Evolutionary conservation across 2,329 filamentous ascomycete species (phyloP).

Genomic region (Sporothrix globosa): DNA sequence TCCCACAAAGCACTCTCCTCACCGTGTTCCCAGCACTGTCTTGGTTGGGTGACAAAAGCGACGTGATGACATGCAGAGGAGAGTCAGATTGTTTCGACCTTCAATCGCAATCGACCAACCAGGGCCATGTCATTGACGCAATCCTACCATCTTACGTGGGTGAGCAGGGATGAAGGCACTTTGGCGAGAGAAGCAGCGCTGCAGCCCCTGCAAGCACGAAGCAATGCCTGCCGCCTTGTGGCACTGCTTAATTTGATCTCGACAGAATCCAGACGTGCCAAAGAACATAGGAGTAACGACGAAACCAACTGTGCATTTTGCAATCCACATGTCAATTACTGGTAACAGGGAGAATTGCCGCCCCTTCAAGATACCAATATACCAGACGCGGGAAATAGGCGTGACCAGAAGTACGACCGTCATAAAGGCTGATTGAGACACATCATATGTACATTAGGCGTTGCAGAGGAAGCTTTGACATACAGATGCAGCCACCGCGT

Average conservation of each 20-base stretch:
- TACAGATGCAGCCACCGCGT: neutral
- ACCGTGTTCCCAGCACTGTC: slow-evolving; percentile 11
- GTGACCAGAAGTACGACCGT: slow-evolving; percentile 11
- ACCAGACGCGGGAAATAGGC: neutral
- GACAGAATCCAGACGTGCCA: too few relatives aligned
- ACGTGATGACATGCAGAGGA: slow-evolving; percentile 19
- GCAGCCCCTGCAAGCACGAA: neutral
- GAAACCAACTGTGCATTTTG: neutral
- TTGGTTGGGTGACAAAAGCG: neutral
- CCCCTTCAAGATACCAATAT: neutral
- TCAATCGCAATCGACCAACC: neutral
- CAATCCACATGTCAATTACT: neutral
- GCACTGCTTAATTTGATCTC: neutral
- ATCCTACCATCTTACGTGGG: slow-evolving; percentile 19
- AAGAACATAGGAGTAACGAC: too few relatives aligned
- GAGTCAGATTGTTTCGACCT: neutral
- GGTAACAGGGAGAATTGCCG: neutral
- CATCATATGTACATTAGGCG: too few relatives aligned
- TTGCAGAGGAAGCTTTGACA: too few relatives aligned
- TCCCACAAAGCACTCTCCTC: neutral
- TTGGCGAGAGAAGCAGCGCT: neutral
- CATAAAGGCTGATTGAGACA: neutral
- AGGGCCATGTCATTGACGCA: neutral
- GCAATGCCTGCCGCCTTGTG: slow-evolving; percentile 10
- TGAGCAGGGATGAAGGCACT: neutral